Percentiles rank a stretch among this genome's conserved stretches.
phyloP scores from a whole-genome alignment of 192 early-diverging fungal species.

The Entomortierella chlamydospora region DNA sequence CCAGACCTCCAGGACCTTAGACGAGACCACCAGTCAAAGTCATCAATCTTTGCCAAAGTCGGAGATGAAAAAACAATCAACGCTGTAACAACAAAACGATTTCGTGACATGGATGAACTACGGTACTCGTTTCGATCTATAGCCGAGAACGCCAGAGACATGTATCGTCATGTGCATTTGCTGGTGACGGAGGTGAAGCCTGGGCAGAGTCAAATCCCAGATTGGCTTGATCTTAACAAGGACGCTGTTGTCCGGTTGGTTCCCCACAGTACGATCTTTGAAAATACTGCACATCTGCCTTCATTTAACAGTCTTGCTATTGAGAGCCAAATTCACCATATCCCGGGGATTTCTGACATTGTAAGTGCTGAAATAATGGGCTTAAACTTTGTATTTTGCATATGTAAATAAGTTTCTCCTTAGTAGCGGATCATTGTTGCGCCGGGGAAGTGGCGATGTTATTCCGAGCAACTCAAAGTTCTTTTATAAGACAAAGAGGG shows the following conservation, averaged over 20 bases:
- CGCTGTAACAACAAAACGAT: constrained; percentile 20
- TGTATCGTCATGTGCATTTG: constrained; percentile 39
- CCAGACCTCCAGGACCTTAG: constrained; percentile 11
- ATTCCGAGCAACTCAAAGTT: constrained; percentile 1
- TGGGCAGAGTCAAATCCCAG: constrained; percentile 25
- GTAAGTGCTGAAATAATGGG: constrained; percentile 24
- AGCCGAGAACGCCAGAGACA: constrained; percentile 22
- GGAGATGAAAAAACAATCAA: constrained; percentile 17
- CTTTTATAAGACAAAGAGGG: too few relatives aligned
- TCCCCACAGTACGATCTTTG: constrained; percentile 41
- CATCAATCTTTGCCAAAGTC: constrained; percentile 13
- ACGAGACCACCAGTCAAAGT: constrained; percentile 1
- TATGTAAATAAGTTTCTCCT: too few relatives aligned
- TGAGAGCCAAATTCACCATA: constrained; percentile 47
- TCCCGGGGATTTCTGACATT: constrained; percentile 38
- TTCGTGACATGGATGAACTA: constrained; percentile 56
- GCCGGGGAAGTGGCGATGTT: constrained; percentile 4
- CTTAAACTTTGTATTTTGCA: too few relatives aligned
- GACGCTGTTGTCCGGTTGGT: constrained; percentile 14
- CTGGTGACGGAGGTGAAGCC: constrained; percentile 27
- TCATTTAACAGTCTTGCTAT: constrained; percentile 57
- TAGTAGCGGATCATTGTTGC: constrained; percentile 19
- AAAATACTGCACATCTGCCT: constrained; percentile 27
- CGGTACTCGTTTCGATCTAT: constrained; percentile 55
- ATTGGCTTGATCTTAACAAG: constrained; percentile 30